Conservation (phyloP, 176 grass and related monocot species). For the Eleusine coracana region DNA sequence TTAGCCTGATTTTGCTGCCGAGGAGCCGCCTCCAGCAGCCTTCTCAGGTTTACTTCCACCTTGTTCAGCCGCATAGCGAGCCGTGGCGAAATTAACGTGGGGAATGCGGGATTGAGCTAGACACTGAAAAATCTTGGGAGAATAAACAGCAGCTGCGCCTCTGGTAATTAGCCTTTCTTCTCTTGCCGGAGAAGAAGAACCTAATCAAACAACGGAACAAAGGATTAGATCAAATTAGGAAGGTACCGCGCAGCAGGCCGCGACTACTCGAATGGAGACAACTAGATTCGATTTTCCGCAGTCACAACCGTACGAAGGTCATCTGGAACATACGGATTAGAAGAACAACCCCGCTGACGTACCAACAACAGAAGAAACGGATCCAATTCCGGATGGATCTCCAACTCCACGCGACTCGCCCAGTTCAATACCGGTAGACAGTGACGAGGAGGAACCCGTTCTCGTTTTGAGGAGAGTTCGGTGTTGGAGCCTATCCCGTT, state of each 20-base stretch:
- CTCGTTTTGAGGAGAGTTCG: not conserved
- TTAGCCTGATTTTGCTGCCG: constrained; percentile 85
- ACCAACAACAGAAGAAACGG: not conserved
- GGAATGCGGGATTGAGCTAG: not conserved
- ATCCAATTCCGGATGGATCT: not conserved
- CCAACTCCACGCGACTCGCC: not conserved
- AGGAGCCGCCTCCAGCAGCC: constrained; percentile 79
- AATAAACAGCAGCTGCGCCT: not conserved
- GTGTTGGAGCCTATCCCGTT: not conserved
- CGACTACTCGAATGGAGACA: not conserved
- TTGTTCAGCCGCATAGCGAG: constrained; percentile 72
- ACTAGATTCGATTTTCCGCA: not conserved
- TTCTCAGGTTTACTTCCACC: constrained; percentile 87
- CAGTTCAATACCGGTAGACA: not conserved
- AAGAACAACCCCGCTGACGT: too few species aligned
- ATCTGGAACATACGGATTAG: too few species aligned
- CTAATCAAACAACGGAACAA: not conserved
- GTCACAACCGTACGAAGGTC: too few species aligned
- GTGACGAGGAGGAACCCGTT: not conserved
- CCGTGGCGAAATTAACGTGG: not conserved
- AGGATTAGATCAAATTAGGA: not conserved
- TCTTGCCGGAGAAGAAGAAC: not conserved
- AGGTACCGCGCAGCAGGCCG: not conserved
- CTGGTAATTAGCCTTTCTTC: not conserved
- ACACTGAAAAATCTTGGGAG: not conserved